Base-by-base conservation (phyloP, 176 grass and related monocot genomes). In the Oryza coarctata region DNA sequence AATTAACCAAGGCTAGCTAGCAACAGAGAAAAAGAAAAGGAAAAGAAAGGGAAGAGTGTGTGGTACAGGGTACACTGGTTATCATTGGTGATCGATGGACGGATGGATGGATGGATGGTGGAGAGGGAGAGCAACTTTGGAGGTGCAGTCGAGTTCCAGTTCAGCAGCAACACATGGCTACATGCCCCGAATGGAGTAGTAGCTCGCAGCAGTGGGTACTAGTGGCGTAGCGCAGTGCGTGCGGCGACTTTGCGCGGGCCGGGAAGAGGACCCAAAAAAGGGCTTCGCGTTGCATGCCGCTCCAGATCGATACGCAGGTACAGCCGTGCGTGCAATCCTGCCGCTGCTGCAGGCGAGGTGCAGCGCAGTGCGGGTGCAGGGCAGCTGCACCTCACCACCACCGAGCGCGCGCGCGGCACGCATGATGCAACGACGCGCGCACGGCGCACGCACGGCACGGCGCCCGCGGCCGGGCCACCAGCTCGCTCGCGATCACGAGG, bases 361-460 rank as follows among this genome's bases (percentile, higher is more conserved):
- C n/a, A n/a, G n/a, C n/a, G 70, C 70, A 72, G 1, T 12, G 15
- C 47, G 1, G 47, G 47, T 7, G 41, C 1, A 14, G 6, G 6
- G 47, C 73, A 75, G 73, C 64, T 25, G 63, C 41, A 7, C 28
- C 47, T 61, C 73, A 29, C 45, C 76, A 6, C 58, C 47, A 50
- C 47, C 45, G 45, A 13, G 15, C 45, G 9, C 15, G 18, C 44
- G 36, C 61, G 1, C 43, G 58, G 9, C 75, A 20, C 34, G 55
- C 70, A 74, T 82, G 68, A 82, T 44, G 39, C 80, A 25, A 55
- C 65, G 70, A 15, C 45, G 3, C 45, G 12, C 43, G 45, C 39
- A 18, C 45, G 15, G 45, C 14, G 6, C 4, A 49, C 35, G 35
- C 35, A 36, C 35, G n/a, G n/a, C n/a, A n/a, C n/a, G n/a, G n/a